Base-by-base conservation (phyloP, 2,329 filamentous ascomycete genomes). In the Fusarium begoniae region DNA sequence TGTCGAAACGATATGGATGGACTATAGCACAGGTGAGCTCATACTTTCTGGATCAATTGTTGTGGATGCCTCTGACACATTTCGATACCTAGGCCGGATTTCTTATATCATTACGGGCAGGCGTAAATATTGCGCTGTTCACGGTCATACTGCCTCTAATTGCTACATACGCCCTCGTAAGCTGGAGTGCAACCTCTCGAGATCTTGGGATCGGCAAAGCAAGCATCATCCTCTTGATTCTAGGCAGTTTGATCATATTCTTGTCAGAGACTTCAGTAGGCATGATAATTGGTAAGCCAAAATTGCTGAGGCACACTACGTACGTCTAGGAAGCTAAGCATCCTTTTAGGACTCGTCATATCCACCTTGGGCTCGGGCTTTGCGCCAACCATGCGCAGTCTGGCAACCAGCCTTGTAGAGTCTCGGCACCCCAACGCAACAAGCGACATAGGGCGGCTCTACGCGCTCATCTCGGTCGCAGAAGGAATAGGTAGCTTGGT, bases 281-380 rank as follows among this genome's bases (percentile, higher is more conserved):
- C 38, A 61, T 61, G 58, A 61, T 61, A 22, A 35, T 61, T 24
- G 47, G 47, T 61, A 37, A 56, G 48, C n/a, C 32, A 18, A 20
- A 18, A 3, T 15, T 24, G 10, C 15, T 2, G 14, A 35, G 13
- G 9, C 8, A 35, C 53, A 2, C n/a, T 4, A 12, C 1, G 11
- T 61, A 9, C 2, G 14, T 61, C 9, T 14, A 61, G 28, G 43
- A 55, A 54, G 9, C 28, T 61, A 40, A 61, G 8, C 8, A 44
- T 56, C 8, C 11, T 37, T 54, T 14, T 9, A 61, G 58, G 58
- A 6, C 47, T 61, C n/a, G 15, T 61, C 18, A 28, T 61, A 43
- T 61, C 58, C 15, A 55, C 58, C n/a, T 43, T 61, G n/a, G 57
- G 57, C 37, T 61, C 57, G 3, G 57, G 57, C 37, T 61, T 61